Percentiles rank a stretch among this genome's conserved stretches.
These are phyloP conservation scores for Thymus quinquecostatus DNA, from an alignment of 257 asterid genomes.

Conservation along the genomic window DNA sequence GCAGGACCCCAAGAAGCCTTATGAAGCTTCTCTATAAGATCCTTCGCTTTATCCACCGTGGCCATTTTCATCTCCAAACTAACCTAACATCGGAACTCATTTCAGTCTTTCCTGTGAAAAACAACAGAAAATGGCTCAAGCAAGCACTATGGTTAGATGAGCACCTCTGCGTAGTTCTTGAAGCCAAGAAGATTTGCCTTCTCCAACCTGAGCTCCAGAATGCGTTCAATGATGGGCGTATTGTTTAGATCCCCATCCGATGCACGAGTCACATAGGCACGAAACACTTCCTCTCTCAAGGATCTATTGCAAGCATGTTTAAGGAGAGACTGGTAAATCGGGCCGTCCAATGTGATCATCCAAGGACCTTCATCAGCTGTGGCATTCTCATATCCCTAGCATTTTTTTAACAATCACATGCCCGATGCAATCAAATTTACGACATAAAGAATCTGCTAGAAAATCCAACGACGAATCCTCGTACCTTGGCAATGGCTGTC, in stretches of 20 bases:
- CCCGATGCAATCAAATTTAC: neutral
- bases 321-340: constrained; percentile 63
- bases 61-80: constrained; percentile 56
- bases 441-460: neutral
- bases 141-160: neutral
- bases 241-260: constrained; percentile 73
- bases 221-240: constrained; percentile 63
- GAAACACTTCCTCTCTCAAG: constrained; percentile 77
- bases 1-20: constrained; percentile 50
- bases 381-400: constrained; percentile 72
- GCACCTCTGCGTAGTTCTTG: constrained; percentile 77
- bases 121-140: constrained; percentile 5
- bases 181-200: constrained; percentile 77
- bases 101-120: constrained; percentile 5
- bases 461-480: neutral
- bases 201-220: constrained; percentile 75
- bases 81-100: constrained; percentile 31
- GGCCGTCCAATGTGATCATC: constrained; percentile 73
- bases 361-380: constrained; percentile 82
- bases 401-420: neutral
- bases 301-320: constrained; percentile 69
- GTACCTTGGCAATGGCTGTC: constrained; percentile 66
- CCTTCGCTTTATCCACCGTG: constrained; percentile 48
- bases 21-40: constrained; percentile 51
- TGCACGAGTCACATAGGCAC: constrained; percentile 76